Conservation (phyloP, 768 basidiomycete genomes). For the Cystofilobasidium macerans region DNA sequence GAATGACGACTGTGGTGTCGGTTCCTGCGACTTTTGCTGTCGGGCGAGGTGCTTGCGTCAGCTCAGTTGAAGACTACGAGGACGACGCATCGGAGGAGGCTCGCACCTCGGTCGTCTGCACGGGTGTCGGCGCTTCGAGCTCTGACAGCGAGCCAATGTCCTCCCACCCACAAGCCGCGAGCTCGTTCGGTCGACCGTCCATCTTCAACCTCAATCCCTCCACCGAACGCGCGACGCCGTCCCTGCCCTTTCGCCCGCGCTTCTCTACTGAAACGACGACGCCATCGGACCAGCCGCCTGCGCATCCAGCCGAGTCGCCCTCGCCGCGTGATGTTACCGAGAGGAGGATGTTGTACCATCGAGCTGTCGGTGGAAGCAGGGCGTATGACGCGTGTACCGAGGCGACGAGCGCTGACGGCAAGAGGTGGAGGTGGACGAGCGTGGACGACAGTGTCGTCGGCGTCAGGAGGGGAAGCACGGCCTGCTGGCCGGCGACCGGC, state of each 20-base stretch:
- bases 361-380: constrained; percentile 53
- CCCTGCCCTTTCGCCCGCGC: constrained; percentile 4
- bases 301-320: constrained; percentile 42
- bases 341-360: constrained; percentile 71
- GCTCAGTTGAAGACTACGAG: background rate
- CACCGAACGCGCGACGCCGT: constrained; percentile 6
- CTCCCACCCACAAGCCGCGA: constrained; percentile 5
- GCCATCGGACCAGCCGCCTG: background rate
- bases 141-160: background rate
- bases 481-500: constrained; percentile 40
- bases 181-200: background rate
- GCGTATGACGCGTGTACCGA: constrained; percentile 63
- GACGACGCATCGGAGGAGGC: too few species aligned
- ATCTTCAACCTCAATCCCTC: background rate
- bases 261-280: constrained; percentile 1
- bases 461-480: constrained; percentile 49
- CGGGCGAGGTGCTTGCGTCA: background rate
- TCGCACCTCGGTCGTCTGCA: background rate
- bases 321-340: constrained; percentile 52
- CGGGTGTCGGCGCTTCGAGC: background rate
- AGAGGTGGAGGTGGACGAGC: constrained; percentile 54
- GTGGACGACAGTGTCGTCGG: constrained; percentile 56
- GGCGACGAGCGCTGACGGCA: constrained; percentile 57
- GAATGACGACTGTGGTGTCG: constrained; percentile 48
- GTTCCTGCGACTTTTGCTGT: constrained; percentile 7